Percentiles rank a stretch among this genome's conserved stretches.
Evolutionary conservation across 306 rosid genomes (phyloP).

Genomic region (Boehmeria nivea): DNA sequence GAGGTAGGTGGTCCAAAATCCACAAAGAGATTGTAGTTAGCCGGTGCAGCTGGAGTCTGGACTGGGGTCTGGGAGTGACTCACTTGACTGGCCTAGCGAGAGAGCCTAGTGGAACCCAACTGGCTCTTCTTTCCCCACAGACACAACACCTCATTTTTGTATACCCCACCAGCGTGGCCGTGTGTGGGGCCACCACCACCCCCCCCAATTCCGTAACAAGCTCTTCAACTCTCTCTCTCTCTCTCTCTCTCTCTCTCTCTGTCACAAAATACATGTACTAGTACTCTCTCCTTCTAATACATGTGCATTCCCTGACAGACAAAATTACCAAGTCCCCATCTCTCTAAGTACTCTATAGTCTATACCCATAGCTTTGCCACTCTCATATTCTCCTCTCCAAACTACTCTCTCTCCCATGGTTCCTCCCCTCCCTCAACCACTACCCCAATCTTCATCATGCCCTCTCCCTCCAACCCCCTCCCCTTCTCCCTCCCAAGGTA

Average conservation of each 20-base stretch:
- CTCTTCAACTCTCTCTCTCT: background rate
- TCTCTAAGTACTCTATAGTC: background rate
- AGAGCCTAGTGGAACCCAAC: too few species aligned
- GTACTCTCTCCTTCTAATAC: background rate
- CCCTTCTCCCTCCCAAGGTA: conserved; percentile 61
- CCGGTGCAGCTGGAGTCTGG: too few species aligned
- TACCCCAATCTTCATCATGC: conserved; percentile 41
- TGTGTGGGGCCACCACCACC: too few species aligned
- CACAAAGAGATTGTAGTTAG: too few species aligned
- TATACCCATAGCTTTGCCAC: too few species aligned
- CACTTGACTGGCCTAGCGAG: too few species aligned
- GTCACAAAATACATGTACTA: background rate
- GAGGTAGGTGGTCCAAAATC: too few species aligned
- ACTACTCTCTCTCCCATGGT: conserved; percentile 46
- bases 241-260: background rate
- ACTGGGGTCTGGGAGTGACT: too few species aligned
- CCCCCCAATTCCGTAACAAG: background rate
- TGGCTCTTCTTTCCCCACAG: too few species aligned
- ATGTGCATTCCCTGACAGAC: conserved; percentile 9
- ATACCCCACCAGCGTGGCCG: too few species aligned
- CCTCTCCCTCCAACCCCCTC: conserved; percentile 35
- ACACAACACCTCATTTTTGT: too few species aligned
- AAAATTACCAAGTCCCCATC: background rate
- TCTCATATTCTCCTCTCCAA: too few species aligned
- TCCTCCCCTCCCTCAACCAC: conserved; percentile 27